phyloP scores from a whole-genome alignment of 805 yeast species.

The Candida nitratophila region DNA sequence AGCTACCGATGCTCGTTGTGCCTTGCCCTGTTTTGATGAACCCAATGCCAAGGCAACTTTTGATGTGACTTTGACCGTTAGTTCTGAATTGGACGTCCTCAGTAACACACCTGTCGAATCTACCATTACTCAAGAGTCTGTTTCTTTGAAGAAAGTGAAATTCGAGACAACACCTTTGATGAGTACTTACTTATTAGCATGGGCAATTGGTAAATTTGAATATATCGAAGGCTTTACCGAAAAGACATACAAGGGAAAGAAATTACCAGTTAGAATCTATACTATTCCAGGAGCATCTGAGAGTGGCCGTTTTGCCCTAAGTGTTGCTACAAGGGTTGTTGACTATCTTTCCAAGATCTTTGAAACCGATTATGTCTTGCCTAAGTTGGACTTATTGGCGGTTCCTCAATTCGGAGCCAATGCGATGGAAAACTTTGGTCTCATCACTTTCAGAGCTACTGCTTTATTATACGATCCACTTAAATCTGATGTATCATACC shows the following conservation, averaged over 20 bases:
- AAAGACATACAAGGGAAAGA: slow-evolving; percentile 31
- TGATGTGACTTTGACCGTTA: slow-evolving; percentile 32
- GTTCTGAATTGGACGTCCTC: slow-evolving; percentile 30
- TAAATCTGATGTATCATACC: slow-evolving; percentile 42
- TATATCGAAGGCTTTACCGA: slow-evolving; percentile 40
- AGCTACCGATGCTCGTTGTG: slow-evolving; percentile 52
- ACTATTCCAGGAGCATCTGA: slow-evolving; percentile 42
- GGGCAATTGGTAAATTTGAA: slow-evolving; percentile 54
- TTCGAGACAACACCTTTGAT: slow-evolving; percentile 45
- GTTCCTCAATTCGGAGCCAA: slow-evolving; percentile 76
- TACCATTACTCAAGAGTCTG: slow-evolving; percentile 13
- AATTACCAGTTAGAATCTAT: slow-evolving; percentile 43
- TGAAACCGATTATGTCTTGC: slow-evolving; percentile 62
- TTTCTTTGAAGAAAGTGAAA: slow-evolving; percentile 21
- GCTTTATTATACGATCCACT: slow-evolving; percentile 44
- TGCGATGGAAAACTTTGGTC: slow-evolving; percentile 92
- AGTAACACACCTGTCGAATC: slow-evolving; percentile 39
- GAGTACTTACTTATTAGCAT: slow-evolving; percentile 52
- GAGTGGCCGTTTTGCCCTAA: slow-evolving; percentile 41
- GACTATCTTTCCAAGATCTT: slow-evolving; percentile 43
- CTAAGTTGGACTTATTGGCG: slow-evolving; percentile 74
- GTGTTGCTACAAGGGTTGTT: slow-evolving; percentile 41
- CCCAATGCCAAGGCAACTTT: slow-evolving; percentile 52
- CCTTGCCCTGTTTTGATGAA: slow-evolving; percentile 54
- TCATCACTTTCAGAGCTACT: slow-evolving; percentile 59